phyloP scores from a whole-genome alignment of 2,329 filamentous ascomycete genomes.

The Penicillium sp. region DNA sequence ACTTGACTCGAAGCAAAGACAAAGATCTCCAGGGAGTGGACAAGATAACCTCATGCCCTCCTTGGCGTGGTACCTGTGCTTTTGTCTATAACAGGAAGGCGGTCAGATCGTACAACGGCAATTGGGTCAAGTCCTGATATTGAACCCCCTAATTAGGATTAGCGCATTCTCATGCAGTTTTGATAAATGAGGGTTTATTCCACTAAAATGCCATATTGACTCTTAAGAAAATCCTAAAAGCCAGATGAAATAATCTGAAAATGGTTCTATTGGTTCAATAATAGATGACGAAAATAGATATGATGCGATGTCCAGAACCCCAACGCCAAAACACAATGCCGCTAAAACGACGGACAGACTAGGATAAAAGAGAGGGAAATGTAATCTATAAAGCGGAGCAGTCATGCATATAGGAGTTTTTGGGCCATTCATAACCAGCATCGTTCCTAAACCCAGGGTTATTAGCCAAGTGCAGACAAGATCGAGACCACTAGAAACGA shows the following conservation, averaged over 20 bases:
- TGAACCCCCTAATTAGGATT: constrained; percentile 1
- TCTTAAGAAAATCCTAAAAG: no score
- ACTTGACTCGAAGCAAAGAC: background rate
- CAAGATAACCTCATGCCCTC: background rate
- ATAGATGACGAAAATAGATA: constrained; percentile 6
- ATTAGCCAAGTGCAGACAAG: background rate
- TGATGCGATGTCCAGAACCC: constrained; percentile 14
- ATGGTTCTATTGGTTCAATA: background rate
- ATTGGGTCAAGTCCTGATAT: background rate
- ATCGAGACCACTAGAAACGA: background rate
- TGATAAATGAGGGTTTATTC: no score
- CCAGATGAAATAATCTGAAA: background rate
- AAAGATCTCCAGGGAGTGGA: background rate
- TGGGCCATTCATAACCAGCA: constrained; percentile 59
- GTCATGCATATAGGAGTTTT: constrained; percentile 60
- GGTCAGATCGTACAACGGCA: background rate
- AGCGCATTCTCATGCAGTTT: background rate
- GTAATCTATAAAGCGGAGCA: constrained; percentile 43
- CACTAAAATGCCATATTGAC: no score
- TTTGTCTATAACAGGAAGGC: background rate
- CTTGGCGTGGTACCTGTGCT: background rate
- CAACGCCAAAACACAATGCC: constrained; percentile 32
- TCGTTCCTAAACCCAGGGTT: constrained; percentile 34
- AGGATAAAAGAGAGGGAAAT: constrained; percentile 7
- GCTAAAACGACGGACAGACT: constrained; percentile 24